Percentiles rank a stretch among this genome's conserved stretches.
Evolutionary conservation across 2,329 filamentous ascomycete species (phyloP).

Genomic region (Parasarocladium wereldwijsianum): DNA sequence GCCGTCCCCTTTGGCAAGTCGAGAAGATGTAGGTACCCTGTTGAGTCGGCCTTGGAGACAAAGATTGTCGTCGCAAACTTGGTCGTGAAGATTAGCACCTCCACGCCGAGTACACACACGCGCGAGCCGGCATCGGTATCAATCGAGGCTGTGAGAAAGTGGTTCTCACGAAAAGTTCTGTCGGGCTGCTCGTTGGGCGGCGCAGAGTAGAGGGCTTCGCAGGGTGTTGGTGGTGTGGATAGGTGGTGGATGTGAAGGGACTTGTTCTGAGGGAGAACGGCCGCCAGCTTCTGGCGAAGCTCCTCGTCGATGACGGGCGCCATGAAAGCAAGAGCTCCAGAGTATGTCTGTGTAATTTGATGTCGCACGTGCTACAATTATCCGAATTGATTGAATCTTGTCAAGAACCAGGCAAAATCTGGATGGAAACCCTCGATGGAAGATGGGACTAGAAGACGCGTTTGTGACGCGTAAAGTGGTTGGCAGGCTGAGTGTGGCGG

Average conservation of each 20-base stretch:
- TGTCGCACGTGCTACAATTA: neutral
- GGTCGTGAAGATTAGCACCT: conserved; percentile 78
- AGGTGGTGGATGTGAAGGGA: conserved; percentile 68
- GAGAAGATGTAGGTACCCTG: conserved; percentile 64
- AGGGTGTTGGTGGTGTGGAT: conserved; percentile 66
- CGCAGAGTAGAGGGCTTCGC: conserved; percentile 64
- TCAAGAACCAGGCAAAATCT: no score
- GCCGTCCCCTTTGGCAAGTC: conserved; percentile 44
- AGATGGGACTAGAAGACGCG: no score
- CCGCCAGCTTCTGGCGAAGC: conserved; percentile 20
- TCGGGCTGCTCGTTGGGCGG: conserved; percentile 58
- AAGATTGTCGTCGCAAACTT: conserved; percentile 73
- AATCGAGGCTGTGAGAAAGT: conserved; percentile 49
- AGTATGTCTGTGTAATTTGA: no score
- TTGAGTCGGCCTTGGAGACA: conserved; percentile 93
- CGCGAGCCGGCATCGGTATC: conserved; percentile 9
- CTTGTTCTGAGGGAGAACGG: conserved; percentile 36
- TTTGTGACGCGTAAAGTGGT: no score
- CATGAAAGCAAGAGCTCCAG: no score
- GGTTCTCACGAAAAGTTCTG: conserved; percentile 73
- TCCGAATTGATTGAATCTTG: neutral
- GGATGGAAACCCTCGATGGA: no score
- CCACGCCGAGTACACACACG: conserved; percentile 68
- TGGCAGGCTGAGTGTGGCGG: no score
- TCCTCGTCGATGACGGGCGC: conserved; percentile 2